Base-by-base conservation (phyloP, 1,284 basidiomycete species). In the Albatrellus sp. region DNA sequence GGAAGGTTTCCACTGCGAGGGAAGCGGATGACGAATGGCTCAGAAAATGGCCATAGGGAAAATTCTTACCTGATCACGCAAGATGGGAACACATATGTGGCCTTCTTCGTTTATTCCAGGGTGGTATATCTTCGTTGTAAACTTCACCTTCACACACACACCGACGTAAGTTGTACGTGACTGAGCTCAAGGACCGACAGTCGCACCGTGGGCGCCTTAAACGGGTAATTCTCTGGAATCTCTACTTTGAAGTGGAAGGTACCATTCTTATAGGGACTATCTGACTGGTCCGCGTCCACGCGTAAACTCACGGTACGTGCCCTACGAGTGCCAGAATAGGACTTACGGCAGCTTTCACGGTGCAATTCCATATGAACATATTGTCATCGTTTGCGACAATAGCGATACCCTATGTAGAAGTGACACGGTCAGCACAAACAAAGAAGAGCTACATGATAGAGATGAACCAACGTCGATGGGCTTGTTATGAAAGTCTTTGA, bases 71-170 rank as follows among this genome's bases (percentile, higher is more conserved):
- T 91, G 82, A 58, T 88, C 84, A 52, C 82, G 75, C 43, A 90
- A 69, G 40, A 90, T 70, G 32, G 85, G 82, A 20, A 90, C 75
- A 58, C 86, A 90, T 45, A 90, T 88, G 28, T 73, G 68, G 34
- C 90, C 90, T 57, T 94, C 88, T 48, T 90, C 87, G 52, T 93
- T 91, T 57, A 94, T 85, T 44, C 90, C 90, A 12, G 90, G 90
- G 63, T 94, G 90, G 58, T 93, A 93, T 47, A 91, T 84, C 68
- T 83, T 90, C 33, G 90, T 93, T 38, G 67, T 76, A 64, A 92
- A 92, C 36, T 75, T 78, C 48, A 92, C 82, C 90, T 92, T 47
- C 29, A 44, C 30, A 30, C 33, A 39, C 20, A 47, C 20, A 38
- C 31, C 44, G 40, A 50, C 37, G 12, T 41, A 34, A 46, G 29